Conservation (phyloP, 140 eudicot genomes). For the Erigeron philadelphicus region DNA sequence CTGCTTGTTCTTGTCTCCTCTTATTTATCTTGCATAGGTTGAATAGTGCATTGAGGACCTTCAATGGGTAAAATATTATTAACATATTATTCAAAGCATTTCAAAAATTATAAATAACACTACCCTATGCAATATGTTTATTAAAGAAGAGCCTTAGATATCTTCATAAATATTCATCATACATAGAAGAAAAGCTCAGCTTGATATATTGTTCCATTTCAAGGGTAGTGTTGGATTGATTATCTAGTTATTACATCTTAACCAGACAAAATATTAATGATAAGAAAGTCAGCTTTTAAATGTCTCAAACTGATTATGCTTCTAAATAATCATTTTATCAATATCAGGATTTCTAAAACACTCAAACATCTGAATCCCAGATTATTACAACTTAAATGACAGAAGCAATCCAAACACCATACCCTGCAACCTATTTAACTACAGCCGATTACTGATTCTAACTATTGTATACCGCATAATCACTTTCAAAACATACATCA, state of each 20-base stretch:
- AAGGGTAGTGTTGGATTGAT: background rate
- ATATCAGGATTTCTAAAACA: background rate
- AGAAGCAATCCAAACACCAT: background rate
- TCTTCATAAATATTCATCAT: background rate
- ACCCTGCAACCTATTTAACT: background rate
- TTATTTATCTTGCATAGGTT: conserved; percentile 92
- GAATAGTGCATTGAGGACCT: conserved; percentile 89
- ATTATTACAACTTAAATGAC: background rate
- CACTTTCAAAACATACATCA: background rate
- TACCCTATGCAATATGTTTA: background rate
- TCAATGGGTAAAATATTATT: conserved; percentile 26
- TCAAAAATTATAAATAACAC: background rate
- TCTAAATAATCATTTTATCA: background rate
- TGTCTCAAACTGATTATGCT: background rate
- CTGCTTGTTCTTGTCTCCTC: conserved; percentile 98
- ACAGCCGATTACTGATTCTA: background rate
- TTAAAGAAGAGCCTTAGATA: background rate
- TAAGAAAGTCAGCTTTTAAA: background rate
- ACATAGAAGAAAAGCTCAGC: background rate
- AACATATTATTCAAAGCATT: conserved; percentile 19
- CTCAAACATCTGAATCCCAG: background rate
- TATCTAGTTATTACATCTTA: background rate
- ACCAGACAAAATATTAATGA: background rate
- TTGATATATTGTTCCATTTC: background rate
- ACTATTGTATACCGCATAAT: background rate